Percentiles rank a stretch among this genome's conserved stretches.
Conservation (phyloP, 2,329 filamentous ascomycete genomes). For the Atkinsonella texensis region DNA sequence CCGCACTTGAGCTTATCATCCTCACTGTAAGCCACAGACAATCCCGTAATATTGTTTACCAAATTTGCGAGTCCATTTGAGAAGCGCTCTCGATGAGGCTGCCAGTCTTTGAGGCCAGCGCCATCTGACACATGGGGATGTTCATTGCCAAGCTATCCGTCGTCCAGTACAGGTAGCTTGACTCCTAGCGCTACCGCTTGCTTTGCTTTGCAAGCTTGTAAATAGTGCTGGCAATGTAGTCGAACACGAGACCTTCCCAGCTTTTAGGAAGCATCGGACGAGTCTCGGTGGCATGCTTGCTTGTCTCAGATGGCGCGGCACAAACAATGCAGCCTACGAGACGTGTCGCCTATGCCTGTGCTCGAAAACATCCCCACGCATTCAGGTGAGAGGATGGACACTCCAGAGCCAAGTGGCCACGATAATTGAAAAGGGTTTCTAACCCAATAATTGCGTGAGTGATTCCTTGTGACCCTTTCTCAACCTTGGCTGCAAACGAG, state of each 20-base stretch:
- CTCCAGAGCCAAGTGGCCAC: conserved; percentile 41
- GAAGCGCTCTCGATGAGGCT: conserved; percentile 44
- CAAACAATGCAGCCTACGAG: conserved; percentile 46
- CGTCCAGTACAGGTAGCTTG: conserved; percentile 53
- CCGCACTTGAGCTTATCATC: conserved; percentile 43
- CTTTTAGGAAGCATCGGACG: conserved; percentile 50
- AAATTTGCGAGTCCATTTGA: conserved; percentile 42
- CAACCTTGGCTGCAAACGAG: conserved; percentile 48
- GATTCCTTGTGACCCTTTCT: conserved; percentile 49
- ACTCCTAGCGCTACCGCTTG: conserved; percentile 46
- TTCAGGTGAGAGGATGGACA: conserved; percentile 48
- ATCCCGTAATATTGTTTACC: conserved; percentile 36
- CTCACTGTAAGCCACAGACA: conserved; percentile 21
- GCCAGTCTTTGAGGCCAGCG: conserved; percentile 52
- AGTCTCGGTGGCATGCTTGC: conserved; percentile 38
- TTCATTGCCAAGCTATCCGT: conserved; percentile 52
- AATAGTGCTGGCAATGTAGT: conserved; percentile 44
- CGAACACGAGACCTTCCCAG: conserved; percentile 51
- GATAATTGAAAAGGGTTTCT: conserved; percentile 50
- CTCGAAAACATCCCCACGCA: conserved; percentile 50
- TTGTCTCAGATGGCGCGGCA: conserved; percentile 48
- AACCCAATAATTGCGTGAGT: conserved; percentile 47
- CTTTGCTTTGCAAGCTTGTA: conserved; percentile 40
- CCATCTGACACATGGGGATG: conserved; percentile 46
- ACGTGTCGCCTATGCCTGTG: conserved; percentile 48